Percentiles rank a stretch among this genome's conserved stretches.
These are phyloP conservation scores for Colletotrichum sp. DNA, from an alignment of 2,329 filamentous ascomycete species.

Conservation along the genomic window DNA sequence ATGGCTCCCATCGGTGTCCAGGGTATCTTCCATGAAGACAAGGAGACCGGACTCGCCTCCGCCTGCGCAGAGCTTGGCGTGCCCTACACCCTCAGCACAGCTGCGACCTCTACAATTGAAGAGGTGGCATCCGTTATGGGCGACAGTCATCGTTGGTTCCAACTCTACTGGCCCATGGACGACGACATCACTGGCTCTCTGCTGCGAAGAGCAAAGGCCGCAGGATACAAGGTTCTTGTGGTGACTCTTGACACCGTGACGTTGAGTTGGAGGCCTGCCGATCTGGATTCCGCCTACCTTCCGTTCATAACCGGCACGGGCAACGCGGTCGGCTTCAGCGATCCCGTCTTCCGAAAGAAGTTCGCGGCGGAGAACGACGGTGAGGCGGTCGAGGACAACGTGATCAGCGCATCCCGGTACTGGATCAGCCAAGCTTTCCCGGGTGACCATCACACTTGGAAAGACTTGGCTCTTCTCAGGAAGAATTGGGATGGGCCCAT, in stretches of 20 bases:
- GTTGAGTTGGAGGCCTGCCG: constrained; percentile 71
- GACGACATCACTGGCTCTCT: constrained; percentile 70
- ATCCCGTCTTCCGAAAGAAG: constrained; percentile 67
- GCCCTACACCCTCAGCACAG: constrained; percentile 72
- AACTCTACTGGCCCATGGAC: constrained; percentile 75
- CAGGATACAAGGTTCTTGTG: constrained; percentile 69
- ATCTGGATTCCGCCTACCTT: constrained; percentile 67
- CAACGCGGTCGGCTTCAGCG: constrained; percentile 66
- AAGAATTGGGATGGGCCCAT: constrained; percentile 69
- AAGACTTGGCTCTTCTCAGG: constrained; percentile 62
- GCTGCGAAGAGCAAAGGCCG: constrained; percentile 63
- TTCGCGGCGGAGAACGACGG: constrained; percentile 57
- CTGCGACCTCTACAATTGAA: constrained; percentile 67
- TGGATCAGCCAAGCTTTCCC: constrained; percentile 61
- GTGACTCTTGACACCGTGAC: constrained; percentile 77
- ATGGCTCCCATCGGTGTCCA: constrained; percentile 76
- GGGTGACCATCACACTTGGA: constrained; percentile 62
- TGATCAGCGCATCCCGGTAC: constrained; percentile 51
- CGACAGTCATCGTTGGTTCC: constrained; percentile 69
- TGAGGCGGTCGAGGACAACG: constrained; percentile 51
- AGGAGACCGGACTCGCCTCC: constrained; percentile 67
- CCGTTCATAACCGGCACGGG: constrained; percentile 66
- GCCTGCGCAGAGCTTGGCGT: constrained; percentile 65
- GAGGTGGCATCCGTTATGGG: constrained; percentile 66
- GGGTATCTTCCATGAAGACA: constrained; percentile 68